Evolutionary conservation across 305 asterid species (phyloP).

Genomic region (Fraxinus albicans): DNA sequence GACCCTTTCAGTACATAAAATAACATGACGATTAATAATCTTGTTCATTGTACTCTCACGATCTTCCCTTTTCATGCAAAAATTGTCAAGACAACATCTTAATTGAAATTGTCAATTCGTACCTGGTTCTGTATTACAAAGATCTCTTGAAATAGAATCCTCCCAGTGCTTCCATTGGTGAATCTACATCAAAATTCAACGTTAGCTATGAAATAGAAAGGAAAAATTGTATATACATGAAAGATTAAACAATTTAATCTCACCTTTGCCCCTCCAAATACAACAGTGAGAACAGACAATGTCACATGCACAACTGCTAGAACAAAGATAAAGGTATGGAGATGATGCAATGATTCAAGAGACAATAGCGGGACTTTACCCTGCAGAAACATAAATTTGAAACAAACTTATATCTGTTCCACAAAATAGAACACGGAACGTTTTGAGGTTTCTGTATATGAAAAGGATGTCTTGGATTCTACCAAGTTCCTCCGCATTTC

Average conservation of each 20-base stretch:
- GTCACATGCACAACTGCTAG: constrained; percentile 94
- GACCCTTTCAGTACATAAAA: not conserved
- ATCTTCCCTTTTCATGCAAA: not conserved
- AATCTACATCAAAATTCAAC: constrained; percentile 45
- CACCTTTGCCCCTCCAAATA: constrained; percentile 88
- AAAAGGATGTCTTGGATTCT: not conserved
- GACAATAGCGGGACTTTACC: constrained; percentile 78
- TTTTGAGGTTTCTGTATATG: not conserved
- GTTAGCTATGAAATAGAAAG: not conserved
- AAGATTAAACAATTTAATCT: constrained; percentile 8
- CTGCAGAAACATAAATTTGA: constrained; percentile 41
- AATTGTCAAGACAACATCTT: not conserved
- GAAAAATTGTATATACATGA: constrained; percentile 4
- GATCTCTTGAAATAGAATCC: constrained; percentile 63
- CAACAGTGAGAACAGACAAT: constrained; percentile 76
- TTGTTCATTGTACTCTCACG: not conserved
- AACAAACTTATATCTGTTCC: constrained; percentile 5
- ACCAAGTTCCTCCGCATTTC: not conserved
- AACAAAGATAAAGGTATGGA: constrained; percentile 92
- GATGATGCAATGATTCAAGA: constrained; percentile 88
- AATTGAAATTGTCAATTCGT: constrained; percentile 9
- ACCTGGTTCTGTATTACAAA: constrained; percentile 52
- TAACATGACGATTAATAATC: not conserved
- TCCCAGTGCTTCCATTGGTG: constrained; percentile 98
- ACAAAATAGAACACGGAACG: not conserved